phyloP scores from a whole-genome alignment of 2,329 filamentous ascomycete species.

The Westerdykella sp. region DNA sequence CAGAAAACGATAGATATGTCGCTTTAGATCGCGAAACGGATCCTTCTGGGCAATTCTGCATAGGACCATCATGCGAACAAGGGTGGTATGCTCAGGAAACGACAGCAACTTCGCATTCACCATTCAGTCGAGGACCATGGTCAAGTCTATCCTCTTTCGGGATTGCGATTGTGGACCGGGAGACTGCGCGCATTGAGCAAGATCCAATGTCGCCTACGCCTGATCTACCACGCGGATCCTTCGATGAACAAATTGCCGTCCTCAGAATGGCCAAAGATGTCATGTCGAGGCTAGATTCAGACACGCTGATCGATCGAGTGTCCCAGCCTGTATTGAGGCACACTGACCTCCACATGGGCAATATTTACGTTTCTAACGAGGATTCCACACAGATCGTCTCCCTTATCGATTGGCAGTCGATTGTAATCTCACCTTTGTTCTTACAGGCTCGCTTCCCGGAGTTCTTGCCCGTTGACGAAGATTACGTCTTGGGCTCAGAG shows the following conservation, averaged over 20 bases:
- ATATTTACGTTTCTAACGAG: slow-evolving; percentile 26
- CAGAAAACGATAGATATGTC: slow-evolving; percentile 3
- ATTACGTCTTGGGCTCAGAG: slow-evolving; percentile 7
- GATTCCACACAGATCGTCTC: slow-evolving; percentile 15
- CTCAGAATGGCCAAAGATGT: slow-evolving; percentile 11
- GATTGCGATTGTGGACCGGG: slow-evolving; percentile 14
- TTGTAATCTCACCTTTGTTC: slow-evolving; percentile 17
- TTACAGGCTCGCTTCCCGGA: slow-evolving; percentile 15
- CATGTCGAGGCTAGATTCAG: slow-evolving; percentile 7
- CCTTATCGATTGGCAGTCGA: slow-evolving; percentile 22
- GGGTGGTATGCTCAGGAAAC: slow-evolving; percentile 6
- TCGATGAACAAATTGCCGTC: slow-evolving; percentile 10
- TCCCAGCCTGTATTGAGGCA: slow-evolving; percentile 20
- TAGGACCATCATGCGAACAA: slow-evolving; percentile 15
- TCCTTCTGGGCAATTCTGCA: slow-evolving; percentile 12
- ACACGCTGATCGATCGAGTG: slow-evolving; percentile 4
- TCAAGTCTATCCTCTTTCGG: slow-evolving; percentile 13
- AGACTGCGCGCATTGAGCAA: slow-evolving; percentile 9
- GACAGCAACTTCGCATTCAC: slow-evolving; percentile 1
- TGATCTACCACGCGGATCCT: slow-evolving; percentile 8
- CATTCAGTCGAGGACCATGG: slow-evolving; percentile 13
- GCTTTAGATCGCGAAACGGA: slow-evolving; percentile 6
- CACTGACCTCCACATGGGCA: slow-evolving; percentile 38
- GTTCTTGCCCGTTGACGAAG: slow-evolving; percentile 12
- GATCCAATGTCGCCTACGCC: slow-evolving; percentile 1